Evolutionary conservation across 1,284 basidiomycete genomes (phyloP), one percentile per base, ranked within the genome.

Genomic region (Cryptococcus floricola): DNA sequence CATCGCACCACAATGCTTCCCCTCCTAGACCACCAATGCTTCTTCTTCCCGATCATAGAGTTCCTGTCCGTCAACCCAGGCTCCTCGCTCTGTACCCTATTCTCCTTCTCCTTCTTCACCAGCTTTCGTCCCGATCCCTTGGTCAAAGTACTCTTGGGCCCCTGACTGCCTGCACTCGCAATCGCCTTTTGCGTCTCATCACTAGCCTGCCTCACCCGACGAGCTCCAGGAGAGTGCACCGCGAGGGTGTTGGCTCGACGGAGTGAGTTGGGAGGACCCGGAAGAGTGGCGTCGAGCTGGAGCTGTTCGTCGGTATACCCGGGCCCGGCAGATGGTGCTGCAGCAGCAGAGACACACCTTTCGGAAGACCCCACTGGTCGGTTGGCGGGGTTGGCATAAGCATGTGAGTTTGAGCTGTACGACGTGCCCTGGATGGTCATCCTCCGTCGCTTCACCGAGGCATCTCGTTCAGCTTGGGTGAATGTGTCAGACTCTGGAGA

Each of bases 11-110:
- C 49, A n/a, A 27, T 48, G 13, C 38, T 52, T 16, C 44, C 39
- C 25, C 45, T 34, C 13, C 57, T 48, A 27, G 52, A 57, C 58
- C 60, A 62, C 58, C 60, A 62, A 55, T 59, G 60, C 34, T 44
- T 59, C 53, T 55, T 59, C 44, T 34, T 43, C 37, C 37, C 28
- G 41, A 19, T 25, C 25, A 31, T 52, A 28, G 31, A 34, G 10
- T 34, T 34, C 31, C 31, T 34, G 10, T 34, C 31, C 31, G 10
- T 6, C 10, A 3, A 7, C 31, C 31, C 31, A 34, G 31, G 31
- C 31, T 34, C 31, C 31, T 34, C 25, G 25, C 23, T 28, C 50
- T 12, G 18, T 4, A 18, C 8, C 55, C 34, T 25, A 18, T 31
- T 27, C n/a, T 42, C 9, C 6, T 38, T 50, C 31, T 53, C 23